phyloP scores from a whole-genome alignment of 2,329 filamentous ascomycete species.

The Bretziella fagacearum region DNA sequence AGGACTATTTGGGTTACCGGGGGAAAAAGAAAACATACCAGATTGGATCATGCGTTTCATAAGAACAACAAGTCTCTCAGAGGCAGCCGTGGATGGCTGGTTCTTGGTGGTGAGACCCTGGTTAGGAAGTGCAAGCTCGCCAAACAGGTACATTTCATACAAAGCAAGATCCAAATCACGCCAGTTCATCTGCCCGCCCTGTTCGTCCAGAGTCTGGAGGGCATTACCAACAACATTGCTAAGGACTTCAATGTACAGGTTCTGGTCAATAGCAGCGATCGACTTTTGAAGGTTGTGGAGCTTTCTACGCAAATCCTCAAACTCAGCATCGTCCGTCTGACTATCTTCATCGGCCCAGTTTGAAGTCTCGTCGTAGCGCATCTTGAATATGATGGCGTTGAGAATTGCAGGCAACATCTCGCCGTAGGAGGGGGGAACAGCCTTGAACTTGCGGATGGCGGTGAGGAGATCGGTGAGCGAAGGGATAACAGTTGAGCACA shows the following conservation, averaged over 20 bases:
- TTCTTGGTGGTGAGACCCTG: conserved; percentile 77
- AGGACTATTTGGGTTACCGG: background rate
- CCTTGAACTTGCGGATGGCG: conserved; percentile 66
- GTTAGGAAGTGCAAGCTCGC: conserved; percentile 79
- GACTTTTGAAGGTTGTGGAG: conserved; percentile 85
- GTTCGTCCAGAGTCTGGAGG: conserved; percentile 62
- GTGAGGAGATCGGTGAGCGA: conserved; percentile 84
- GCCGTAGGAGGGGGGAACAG: conserved; percentile 58
- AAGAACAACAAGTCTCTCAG: conserved; percentile 73
- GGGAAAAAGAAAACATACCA: conserved; percentile 41
- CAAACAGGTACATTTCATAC: conserved; percentile 90
- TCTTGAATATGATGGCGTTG: conserved; percentile 83
- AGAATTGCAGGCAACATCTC: conserved; percentile 74
- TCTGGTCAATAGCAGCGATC: conserved; percentile 75
- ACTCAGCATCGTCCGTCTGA: conserved; percentile 92
- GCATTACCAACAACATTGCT: conserved; percentile 78
- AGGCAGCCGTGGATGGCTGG: conserved; percentile 60
- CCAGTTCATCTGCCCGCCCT: conserved; percentile 69
- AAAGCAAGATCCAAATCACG: conserved; percentile 84
- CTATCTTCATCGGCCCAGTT: conserved; percentile 89
- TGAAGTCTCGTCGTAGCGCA: conserved; percentile 92
- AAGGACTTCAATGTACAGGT: conserved; percentile 72
- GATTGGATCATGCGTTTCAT: conserved; percentile 93
- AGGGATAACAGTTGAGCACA: conserved; percentile 89
- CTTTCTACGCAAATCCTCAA: conserved; percentile 81